Evolutionary conservation across 2,329 filamentous ascomycete genomes (phyloP), one percentile per base, ranked within the genome.

Genomic region (Hysterium pulicare): DNA sequence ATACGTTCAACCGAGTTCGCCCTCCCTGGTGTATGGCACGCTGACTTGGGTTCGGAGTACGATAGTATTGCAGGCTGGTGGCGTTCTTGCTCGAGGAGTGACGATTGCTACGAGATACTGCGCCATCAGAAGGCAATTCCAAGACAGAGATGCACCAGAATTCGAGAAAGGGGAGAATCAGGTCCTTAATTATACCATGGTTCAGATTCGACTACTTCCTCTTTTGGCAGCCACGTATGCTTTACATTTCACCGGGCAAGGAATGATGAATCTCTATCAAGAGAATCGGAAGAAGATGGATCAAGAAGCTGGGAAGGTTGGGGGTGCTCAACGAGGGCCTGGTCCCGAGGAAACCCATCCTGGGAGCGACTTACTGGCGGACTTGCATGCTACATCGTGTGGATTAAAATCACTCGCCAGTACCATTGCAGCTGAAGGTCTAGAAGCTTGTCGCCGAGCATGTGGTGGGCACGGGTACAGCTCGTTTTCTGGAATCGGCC

Each of bases 141-240:
- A 87, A 62, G 86, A 90, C 53, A 78, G 80, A 4, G 86, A 89
- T 65, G 79, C 82, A 5, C 73, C 75, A 21, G 71, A 76, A 28
- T 72, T 71, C 30, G 72, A 76, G 47, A 62, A 70, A 19, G 79
- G 78, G 4, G 86, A 90, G 70, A 88, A 82, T 60, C 83, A 84
- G 54, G 86, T 90, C 1, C 71, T 90, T 21, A 85, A 90, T 71
- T 90, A 90, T 68, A 87, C 84, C 48, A 89, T 87, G 81, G 86
- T 90, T 6, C 85, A 89, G 62, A 78, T 85, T 57, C 79, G 86
- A 36, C 72, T 90, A 2, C 70, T 90, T 17, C 84, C 86, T 1
- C 73, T 90, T 3, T 71, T 90, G 7, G 86, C 86, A 1, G 78
- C 85, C 2, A 86, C 84, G 1, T 90, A 85, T 50, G 86, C 86